Evolutionary conservation across 257 asterid species (phyloP), one percentile per base, ranked within the genome.

Genomic region (Fraxinus quadrangulata): DNA sequence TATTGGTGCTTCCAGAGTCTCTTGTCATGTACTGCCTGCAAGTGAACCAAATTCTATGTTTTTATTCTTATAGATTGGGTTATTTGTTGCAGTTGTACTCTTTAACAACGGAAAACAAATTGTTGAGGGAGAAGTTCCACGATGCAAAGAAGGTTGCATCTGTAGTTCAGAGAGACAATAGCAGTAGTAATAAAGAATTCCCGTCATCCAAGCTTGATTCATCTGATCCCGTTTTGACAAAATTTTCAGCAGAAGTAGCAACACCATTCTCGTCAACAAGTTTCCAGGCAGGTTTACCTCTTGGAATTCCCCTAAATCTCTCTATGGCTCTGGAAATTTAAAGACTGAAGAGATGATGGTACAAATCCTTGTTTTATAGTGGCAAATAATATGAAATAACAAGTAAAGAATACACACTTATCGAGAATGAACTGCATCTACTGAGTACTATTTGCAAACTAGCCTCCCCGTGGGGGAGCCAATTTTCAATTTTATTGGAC

Each of bases 31-130:
- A 12, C 8, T 49, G 24, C 3, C 12, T 72, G 39, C 21, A 47
- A 51, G 28, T 73, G 31, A 49, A 49, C 33, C 34, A 3, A 63
- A 63, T 63, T 24, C 69, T 24, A 23, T 24, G 19, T 24, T 23
- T 74, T 40, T 26, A 5, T 73, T 42, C 6, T 13, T 39, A n/a
- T 4, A 16, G 26, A 6, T 16, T 69, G 21, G 54, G 54, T 24
- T 56, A 3, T 79, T 13, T 17, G 49, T 31, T 86, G 84, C 94
- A 93, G 99, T 56, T 93, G 30, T 77, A 78, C 76, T 82, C 85
- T 73, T 84, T 88, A 79, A 81, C 86, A 6, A 87, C 85, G 85
- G 97, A 92, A 80, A 93, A 95, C 90, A 90, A 81, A 75, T 74
- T 83, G 47, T 86, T 95, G 85, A 86, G 86, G 69, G 88, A 61